Evolutionary conservation across 192 early-diverging fungal genomes (phyloP).

Genomic region (Phlyctochytrium bullatum): DNA sequence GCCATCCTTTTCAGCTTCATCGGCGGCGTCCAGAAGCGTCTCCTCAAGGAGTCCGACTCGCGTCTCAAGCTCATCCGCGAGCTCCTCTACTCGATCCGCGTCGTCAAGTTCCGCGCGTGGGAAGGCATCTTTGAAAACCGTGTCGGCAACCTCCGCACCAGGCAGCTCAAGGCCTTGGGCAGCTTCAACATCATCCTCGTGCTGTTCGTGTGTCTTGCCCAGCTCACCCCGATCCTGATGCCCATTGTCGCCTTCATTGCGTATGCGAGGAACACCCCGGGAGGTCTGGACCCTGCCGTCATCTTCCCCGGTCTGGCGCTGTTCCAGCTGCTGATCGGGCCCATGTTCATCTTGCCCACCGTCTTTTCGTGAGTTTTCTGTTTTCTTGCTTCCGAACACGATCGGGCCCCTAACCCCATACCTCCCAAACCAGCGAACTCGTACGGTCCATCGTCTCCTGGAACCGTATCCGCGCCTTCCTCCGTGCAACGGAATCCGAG

Average conservation of each 20-base stretch:
- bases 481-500: constrained; percentile 50
- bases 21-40: constrained; percentile 27
- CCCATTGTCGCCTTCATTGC: constrained; percentile 27
- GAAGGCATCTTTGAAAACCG: constrained; percentile 60
- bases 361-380: constrained; percentile 16
- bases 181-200: constrained; percentile 27
- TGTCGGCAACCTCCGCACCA: constrained; percentile 50
- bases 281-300: constrained; percentile 21
- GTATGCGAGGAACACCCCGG: background rate
- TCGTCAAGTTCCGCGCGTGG: constrained; percentile 75
- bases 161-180: constrained; percentile 21
- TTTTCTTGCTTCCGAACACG: background rate
- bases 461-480: constrained; percentile 42
- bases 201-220: constrained; percentile 34
- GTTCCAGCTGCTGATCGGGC: constrained; percentile 38
- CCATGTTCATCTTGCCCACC: constrained; percentile 47
- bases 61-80: constrained; percentile 71
- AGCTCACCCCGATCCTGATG: constrained; percentile 29
- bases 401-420: background rate
- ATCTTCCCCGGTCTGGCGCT: constrained; percentile 44
- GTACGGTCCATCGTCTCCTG: constrained; percentile 46
- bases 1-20: constrained; percentile 30
- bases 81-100: constrained; percentile 66
- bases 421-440: background rate
- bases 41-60: constrained; percentile 59